phyloP scores from a whole-genome alignment of 2,329 filamentous ascomycete species.

The Lecanicillium sp. region DNA sequence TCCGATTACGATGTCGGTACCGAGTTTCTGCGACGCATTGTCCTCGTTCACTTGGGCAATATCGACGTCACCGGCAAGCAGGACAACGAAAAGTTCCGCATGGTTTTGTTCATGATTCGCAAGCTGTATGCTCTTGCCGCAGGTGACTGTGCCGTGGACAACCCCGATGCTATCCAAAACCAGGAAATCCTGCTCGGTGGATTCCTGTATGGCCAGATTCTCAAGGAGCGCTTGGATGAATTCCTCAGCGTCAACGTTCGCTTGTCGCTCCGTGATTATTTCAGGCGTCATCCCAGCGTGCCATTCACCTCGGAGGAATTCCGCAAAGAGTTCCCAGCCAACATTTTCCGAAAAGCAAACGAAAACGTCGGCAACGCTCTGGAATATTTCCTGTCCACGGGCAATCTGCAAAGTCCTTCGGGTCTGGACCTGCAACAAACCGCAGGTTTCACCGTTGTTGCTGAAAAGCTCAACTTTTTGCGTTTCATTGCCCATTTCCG shows the following conservation, averaged over 20 bases:
- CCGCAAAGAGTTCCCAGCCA: slow-evolving; percentile 66
- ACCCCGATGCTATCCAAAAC: slow-evolving; percentile 92
- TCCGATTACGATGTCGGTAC: slow-evolving; percentile 83
- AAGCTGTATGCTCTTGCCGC: slow-evolving; percentile 92
- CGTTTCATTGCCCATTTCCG: slow-evolving; percentile 98
- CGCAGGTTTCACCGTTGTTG: slow-evolving; percentile 91
- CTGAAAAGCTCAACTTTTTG: slow-evolving; percentile 98
- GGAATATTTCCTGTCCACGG: slow-evolving; percentile 94
- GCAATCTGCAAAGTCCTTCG: slow-evolving; percentile 83
- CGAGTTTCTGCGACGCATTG: slow-evolving; percentile 83
- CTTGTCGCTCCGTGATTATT: slow-evolving; percentile 45
- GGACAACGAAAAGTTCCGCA: slow-evolving; percentile 85
- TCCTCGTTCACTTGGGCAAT: slow-evolving; percentile 85
- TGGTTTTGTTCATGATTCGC: slow-evolving; percentile 91
- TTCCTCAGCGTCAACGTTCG: slow-evolving; percentile 56
- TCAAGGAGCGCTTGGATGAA: slow-evolving; percentile 92
- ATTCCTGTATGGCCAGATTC: slow-evolving; percentile 87
- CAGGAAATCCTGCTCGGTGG: slow-evolving; percentile 92
- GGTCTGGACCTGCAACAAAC: slow-evolving; percentile 91
- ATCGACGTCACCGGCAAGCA: slow-evolving; percentile 75
- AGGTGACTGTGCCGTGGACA: slow-evolving; percentile 87
- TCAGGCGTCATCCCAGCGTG: slow-evolving; percentile 48
- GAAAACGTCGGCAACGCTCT: slow-evolving; percentile 81
- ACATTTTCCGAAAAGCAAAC: slow-evolving; percentile 72
- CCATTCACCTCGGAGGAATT: slow-evolving; percentile 75